Evolutionary conservation across 108 stramenopile genomes (phyloP), one percentile per base, ranked within the genome.

Genomic region (Fistulifera solaris): DNA sequence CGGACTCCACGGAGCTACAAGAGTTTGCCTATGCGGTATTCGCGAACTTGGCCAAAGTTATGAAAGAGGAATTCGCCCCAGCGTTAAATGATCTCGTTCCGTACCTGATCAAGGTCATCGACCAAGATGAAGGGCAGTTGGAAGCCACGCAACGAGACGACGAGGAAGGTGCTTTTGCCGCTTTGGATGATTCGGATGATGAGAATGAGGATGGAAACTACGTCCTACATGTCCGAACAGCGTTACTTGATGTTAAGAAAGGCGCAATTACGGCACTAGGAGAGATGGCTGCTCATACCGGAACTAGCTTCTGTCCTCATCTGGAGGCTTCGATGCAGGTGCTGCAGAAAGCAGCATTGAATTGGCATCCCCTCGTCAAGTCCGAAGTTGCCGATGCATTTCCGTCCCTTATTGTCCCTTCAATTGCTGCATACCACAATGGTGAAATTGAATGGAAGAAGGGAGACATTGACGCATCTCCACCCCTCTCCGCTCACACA

Each of bases 1-100:
- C 85, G 39, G 87, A 94, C 44, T 83, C 71, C 19, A 90, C 87
- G 4, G 96, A 97, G 54, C 75, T 97, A 50, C 92, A 93, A 45
- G 96, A 97, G 60, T 97, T 93, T 77, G 88, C 92, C 26, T 97
- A 92, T 72, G 93, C 94, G 19, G 88, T 90, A 18, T 95, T 97
- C 71, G 96, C 96, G 22, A 97, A 97, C 65, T 63, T 94, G 45
- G 76, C 93, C 48, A 95, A 97, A 68, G 94, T 96, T 19, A 94
- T 98, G 94, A 92, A 85, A 46, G 83, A 87, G 58, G 94, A 95
- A 61, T 96, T 98, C 70, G 75, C 79, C 43, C 94, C 90, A 13
- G 89, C 86, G 17, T 61, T 98, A 59, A 65, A 59, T 6, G 85
- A 91, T 38, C 60, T 98, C 18, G 95, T 96, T 11, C 97, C 97